Percentiles rank a stretch among this genome's conserved stretches.
Conservation (phyloP, 169 alveolate genomes). For the Eimeria necatrix region DNA sequence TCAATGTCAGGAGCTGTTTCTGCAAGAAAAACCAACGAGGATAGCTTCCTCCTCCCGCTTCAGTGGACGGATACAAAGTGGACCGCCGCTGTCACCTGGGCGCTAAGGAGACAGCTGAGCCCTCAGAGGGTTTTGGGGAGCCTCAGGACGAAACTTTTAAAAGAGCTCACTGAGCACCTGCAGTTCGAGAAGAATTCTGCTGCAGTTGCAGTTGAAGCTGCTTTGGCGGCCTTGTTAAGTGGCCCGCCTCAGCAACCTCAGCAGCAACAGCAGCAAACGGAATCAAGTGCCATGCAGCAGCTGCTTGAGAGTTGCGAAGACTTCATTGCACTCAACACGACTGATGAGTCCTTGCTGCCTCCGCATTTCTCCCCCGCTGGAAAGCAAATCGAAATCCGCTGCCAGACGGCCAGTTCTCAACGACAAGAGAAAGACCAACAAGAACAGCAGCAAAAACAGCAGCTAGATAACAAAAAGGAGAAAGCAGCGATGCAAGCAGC, state of each 20-base stretch:
- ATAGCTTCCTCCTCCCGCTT: conserved; percentile 2
- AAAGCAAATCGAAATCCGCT: conserved; percentile 69
- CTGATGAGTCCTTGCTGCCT: conserved; percentile 56
- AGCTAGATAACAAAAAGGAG: conserved; percentile 1
- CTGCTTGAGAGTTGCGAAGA: conserved; percentile 60
- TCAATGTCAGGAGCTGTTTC: not conserved
- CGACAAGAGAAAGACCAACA: conserved; percentile 10
- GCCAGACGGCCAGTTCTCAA: conserved; percentile 11
- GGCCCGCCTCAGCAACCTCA: not conserved
- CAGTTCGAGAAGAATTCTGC: conserved; percentile 30
- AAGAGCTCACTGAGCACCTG: conserved; percentile 43
- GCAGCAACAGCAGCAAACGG: conserved; percentile 15
- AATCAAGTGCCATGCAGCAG: conserved; percentile 28
- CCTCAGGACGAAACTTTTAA: not conserved
- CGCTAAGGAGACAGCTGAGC: conserved; percentile 46
- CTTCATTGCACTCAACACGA: conserved; percentile 61
- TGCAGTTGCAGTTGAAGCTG: conserved; percentile 45
- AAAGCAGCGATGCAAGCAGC: not conserved
- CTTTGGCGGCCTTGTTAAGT: conserved; percentile 30
- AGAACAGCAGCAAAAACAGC: conserved; percentile 66
- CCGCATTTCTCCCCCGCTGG: conserved; percentile 67
- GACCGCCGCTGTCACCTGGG: conserved; percentile 16
- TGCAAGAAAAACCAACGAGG: not conserved
- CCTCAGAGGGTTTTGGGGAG: conserved; percentile 39
- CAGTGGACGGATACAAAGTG: conserved; percentile 68